Evolutionary conservation across 305 asterid species (phyloP).

Genomic region (Salvia sclarea): DNA sequence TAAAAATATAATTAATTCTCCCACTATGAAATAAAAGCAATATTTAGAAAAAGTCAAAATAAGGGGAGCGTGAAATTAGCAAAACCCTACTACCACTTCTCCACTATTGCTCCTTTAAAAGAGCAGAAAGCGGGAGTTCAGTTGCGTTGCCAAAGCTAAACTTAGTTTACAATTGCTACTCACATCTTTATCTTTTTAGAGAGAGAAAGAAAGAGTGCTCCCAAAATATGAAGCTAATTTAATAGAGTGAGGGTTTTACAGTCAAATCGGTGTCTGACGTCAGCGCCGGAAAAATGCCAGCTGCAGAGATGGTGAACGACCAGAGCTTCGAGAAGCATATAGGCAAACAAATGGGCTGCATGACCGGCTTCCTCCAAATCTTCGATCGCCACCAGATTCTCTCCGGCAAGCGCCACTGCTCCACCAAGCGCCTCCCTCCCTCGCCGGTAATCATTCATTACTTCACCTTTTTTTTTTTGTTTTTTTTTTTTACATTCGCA

Average conservation of each 20-base stretch:
- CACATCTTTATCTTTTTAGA: too few species aligned
- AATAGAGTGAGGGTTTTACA: slow-evolving; percentile 6
- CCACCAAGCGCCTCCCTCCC: slow-evolving; percentile 72
- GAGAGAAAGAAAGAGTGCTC: slow-evolving; percentile 32
- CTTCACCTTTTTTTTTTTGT: neutral
- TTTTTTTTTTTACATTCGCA: neutral
- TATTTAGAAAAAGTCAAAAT: slow-evolving; percentile 8
- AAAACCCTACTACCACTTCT: slow-evolving; percentile 39
- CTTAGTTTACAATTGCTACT: too few species aligned
- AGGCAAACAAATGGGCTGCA: slow-evolving; percentile 72
- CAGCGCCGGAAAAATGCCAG: slow-evolving; percentile 43
- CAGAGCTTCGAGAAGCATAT: slow-evolving; percentile 59
- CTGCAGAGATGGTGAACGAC: slow-evolving; percentile 47
- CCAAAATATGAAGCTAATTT: slow-evolving; percentile 37
- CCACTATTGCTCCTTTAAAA: slow-evolving; percentile 47
- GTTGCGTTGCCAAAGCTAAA: slow-evolving; percentile 8
- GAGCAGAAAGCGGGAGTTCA: slow-evolving; percentile 76
- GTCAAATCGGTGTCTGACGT: slow-evolving; percentile 31
- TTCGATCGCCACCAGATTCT: slow-evolving; percentile 84
- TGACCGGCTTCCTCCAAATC: slow-evolving; percentile 83
- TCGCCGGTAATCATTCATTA: slow-evolving; percentile 37
- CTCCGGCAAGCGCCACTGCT: slow-evolving; percentile 53
- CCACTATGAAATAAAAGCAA: too few species aligned
- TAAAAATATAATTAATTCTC: too few species aligned
- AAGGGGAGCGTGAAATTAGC: slow-evolving; percentile 45